phyloP scores from a whole-genome alignment of 768 basidiomycete genomes.

The Phaeotremella skinneri region DNA sequence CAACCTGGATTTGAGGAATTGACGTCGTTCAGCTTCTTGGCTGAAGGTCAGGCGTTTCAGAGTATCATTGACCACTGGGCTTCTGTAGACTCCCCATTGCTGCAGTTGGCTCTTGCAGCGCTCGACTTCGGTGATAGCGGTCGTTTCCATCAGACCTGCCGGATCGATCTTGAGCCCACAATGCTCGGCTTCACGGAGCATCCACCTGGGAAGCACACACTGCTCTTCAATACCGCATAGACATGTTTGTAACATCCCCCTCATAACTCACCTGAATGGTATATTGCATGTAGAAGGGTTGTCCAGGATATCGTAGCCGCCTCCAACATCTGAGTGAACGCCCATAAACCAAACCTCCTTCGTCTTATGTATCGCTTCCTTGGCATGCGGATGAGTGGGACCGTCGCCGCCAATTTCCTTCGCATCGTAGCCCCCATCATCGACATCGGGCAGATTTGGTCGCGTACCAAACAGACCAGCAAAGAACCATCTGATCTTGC shows the following conservation, averaged over 20 bases:
- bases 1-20: neutral
- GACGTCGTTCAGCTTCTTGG: neutral
- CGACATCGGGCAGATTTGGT: neutral
- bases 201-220: slow-evolving; percentile 34
- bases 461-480: neutral
- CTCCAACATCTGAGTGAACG: slow-evolving; percentile 31
- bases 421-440: neutral
- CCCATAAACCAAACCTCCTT: slow-evolving; percentile 33
- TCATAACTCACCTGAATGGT: slow-evolving; percentile 23
- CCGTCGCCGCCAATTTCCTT: neutral
- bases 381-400: neutral
- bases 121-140: slow-evolving; percentile 7
- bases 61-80: too few relatives aligned
- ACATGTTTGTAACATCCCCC: neutral
- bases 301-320: slow-evolving; percentile 20
- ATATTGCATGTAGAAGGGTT: slow-evolving; percentile 21
- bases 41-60: neutral
- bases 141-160: slow-evolving; percentile 14
- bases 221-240: too few relatives aligned
- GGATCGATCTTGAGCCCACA: slow-evolving; percentile 31
- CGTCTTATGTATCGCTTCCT: neutral
- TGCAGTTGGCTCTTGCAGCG: too few relatives aligned
- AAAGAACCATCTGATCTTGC: slow-evolving; percentile 6
- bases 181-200: slow-evolving; percentile 31
- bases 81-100: neutral